A percentile compares a stretch with the other conserved stretches of the same genome.
Evolutionary conservation across 176 grass and related monocot species (phyloP).

Genomic region (Carex parvula): DNA sequence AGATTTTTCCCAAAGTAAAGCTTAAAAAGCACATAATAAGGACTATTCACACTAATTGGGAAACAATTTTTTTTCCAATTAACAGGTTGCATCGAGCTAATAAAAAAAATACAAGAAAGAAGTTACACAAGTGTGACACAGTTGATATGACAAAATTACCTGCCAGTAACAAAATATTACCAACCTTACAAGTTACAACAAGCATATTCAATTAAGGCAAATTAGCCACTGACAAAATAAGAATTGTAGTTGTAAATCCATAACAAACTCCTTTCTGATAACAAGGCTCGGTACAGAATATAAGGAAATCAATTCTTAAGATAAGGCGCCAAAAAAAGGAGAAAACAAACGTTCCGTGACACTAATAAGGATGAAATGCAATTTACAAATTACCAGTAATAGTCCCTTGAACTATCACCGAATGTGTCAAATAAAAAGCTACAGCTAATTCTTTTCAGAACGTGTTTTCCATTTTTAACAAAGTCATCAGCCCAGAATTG

Average conservation of each 20-base stretch:
- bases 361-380: slow-evolving; percentile 12
- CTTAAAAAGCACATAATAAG: background rate
- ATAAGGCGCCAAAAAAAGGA: background rate
- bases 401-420: slow-evolving; percentile 20
- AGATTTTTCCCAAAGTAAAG: background rate
- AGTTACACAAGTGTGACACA: background rate
- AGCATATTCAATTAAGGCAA: slow-evolving; percentile 1
- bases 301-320: background rate
- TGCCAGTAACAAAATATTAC: background rate
- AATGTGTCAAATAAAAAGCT: slow-evolving; percentile 25
- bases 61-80: background rate
- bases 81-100: background rate
- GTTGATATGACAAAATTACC: background rate
- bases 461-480: slow-evolving; percentile 16
- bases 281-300: background rate
- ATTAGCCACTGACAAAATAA: background rate
- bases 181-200: background rate
- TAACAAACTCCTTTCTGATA: background rate
- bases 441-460: slow-evolving; percentile 14
- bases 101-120: background rate
- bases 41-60: background rate
- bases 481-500: slow-evolving; percentile 2
- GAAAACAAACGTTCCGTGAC: background rate
- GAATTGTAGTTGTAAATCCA: background rate
- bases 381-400: slow-evolving; percentile 30